phyloP scores from a whole-genome alignment of 2,329 filamentous ascomycete genomes.

The Pseudocercospora pini-densiflorae region DNA sequence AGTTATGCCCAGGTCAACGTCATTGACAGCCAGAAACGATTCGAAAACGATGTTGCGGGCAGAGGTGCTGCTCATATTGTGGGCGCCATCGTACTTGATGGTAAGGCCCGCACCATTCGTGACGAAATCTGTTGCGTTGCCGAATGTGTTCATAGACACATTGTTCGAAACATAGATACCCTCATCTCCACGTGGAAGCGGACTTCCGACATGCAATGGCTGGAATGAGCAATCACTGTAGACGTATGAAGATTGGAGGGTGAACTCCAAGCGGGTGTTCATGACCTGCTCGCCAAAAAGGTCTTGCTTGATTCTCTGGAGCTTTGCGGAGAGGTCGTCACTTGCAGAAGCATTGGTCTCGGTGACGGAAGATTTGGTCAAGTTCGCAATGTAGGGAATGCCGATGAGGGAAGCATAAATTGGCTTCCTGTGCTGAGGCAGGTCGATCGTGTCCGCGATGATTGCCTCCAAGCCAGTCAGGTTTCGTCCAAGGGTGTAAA shows the following conservation, averaged over 20 bases:
- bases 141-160: background rate
- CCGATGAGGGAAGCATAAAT: slow-evolving; percentile 3
- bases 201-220: background rate
- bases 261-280: slow-evolving; percentile 3
- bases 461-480: background rate
- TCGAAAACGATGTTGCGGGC: slow-evolving; percentile 2
- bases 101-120: slow-evolving; percentile 5
- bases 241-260: slow-evolving; percentile 12
- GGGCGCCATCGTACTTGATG: slow-evolving; percentile 6
- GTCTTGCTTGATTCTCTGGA: slow-evolving; percentile 2
- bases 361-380: background rate
- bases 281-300: slow-evolving; percentile 9
- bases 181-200: background rate
- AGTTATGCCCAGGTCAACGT: background rate
- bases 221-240: slow-evolving; percentile 1
- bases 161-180: background rate
- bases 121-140: slow-evolving; percentile 3
- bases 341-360: background rate
- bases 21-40: slow-evolving; percentile 1
- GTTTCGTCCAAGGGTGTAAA: background rate
- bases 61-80: slow-evolving; percentile 1
- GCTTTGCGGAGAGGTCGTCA: background rate
- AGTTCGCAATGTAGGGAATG: slow-evolving; percentile 1
- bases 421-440: background rate
- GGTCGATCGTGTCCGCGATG: background rate